Base-by-base conservation (phyloP, 768 basidiomycete genomes). In the Astraeus odoratus region DNA sequence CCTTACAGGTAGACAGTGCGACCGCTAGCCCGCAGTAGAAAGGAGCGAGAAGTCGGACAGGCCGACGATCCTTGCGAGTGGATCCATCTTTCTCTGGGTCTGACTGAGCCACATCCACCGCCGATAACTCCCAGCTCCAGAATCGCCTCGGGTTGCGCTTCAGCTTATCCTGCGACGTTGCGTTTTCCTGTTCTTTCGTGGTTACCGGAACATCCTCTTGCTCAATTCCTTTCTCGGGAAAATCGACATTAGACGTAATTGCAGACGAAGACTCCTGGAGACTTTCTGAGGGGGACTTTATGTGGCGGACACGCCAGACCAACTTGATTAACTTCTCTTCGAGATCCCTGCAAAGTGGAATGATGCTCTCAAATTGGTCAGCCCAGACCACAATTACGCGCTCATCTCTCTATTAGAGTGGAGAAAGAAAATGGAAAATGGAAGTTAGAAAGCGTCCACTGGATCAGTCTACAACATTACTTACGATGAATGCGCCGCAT, bases 401-500 rank as follows among this genome's bases (percentile, higher is more conserved):
- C 55, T 92, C 91, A 59, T 89, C 83, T 34, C 88, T 80, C 86
- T 87, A 56, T 48, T 8, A 23, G n/a, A n/a, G n/a, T n/a, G n/a
- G 27, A 2, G 16, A 20, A 8, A 18, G 20, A 23, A 35, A 29
- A 41, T 37, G 27, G 26, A 23, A 37, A 34, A 30, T 42, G 34
- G 34, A 16, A 26, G 9, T 16, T 23, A 2, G 13, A 25, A 23
- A 33, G 27, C 8, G 9, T 13, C n/a, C 5, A 2, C 4, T 25
- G 19, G 40, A 13, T n/a, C n/a, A n/a, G n/a, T n/a, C n/a, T n/a
- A n/a, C n/a, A n/a, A n/a, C n/a, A n/a, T 30, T 24, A 67, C 84
- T 60, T 56, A 87, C 86, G 49, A 90, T 76, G 63, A 94, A 93
- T 15, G 91, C 91, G 13, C 80, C 91, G 44, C 86, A 90, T 57